These are phyloP conservation scores for Emmonsiellopsis sp. DNA, from an alignment of 2,329 filamentous ascomycete genomes.

Conservation along the genomic window DNA sequence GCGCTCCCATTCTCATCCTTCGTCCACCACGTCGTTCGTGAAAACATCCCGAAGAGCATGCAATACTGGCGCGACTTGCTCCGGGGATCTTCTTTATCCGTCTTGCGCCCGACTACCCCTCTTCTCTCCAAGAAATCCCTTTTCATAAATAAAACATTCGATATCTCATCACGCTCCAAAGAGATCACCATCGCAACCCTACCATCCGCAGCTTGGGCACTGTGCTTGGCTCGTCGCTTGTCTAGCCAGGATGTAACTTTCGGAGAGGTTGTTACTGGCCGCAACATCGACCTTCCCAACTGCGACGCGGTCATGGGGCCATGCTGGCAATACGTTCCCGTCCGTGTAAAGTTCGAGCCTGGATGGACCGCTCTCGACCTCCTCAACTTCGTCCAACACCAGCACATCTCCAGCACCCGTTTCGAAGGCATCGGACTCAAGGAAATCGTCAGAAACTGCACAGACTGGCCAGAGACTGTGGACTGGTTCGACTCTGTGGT, in stretches of 20 bases:
- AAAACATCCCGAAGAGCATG: conserved; percentile 30
- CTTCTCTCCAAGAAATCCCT: conserved; percentile 1
- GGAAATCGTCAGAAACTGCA: conserved; percentile 41
- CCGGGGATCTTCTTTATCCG: conserved; percentile 36
- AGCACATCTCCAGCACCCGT: conserved; percentile 42
- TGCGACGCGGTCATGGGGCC: conserved; percentile 49
- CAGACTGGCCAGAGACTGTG: conserved; percentile 32
- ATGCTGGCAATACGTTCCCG: conserved; percentile 54
- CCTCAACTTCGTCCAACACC: conserved; percentile 40
- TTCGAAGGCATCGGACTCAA: conserved; percentile 42
- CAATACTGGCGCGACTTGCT: conserved; percentile 51
- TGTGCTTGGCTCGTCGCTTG: conserved; percentile 46
- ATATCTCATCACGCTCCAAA: conserved; percentile 40
- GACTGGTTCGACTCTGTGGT: conserved; percentile 49
- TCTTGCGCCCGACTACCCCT: conserved; percentile 5
- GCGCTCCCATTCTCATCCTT: conserved; percentile 30
- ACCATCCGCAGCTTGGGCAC: conserved; percentile 52
- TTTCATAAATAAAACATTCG: conserved; percentile 18
- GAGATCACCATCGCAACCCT: conserved; percentile 52
- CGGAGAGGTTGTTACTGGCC: conserved; percentile 53
- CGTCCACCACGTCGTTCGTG: conserved; percentile 21
- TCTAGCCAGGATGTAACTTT: conserved; percentile 46
- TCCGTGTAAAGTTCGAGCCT: conserved; percentile 44
- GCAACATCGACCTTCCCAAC: conserved; percentile 44
- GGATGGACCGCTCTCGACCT: conserved; percentile 40